These are phyloP conservation scores for Oehlia diaphana DNA, from an alignment of 192 early-diverging fungal genomes.

Conservation along the genomic window DNA sequence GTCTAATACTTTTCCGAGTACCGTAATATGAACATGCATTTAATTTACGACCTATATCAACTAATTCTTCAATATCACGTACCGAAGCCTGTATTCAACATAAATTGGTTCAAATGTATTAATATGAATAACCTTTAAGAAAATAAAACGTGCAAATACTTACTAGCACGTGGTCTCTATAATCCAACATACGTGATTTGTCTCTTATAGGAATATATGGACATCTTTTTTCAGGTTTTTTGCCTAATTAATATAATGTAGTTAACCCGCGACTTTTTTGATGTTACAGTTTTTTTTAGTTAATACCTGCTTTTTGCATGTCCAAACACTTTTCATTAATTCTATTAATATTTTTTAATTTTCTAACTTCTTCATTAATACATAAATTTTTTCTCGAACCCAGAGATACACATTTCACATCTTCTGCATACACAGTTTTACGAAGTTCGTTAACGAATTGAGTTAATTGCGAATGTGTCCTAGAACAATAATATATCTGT, in stretches of 20 bases:
- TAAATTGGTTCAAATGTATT: too few relatives aligned
- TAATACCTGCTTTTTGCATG: slow-evolving; percentile 64
- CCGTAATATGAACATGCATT: slow-evolving; percentile 86
- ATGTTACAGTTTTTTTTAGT: slow-evolving; percentile 27
- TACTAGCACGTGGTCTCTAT: slow-evolving; percentile 55
- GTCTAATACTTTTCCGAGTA: slow-evolving; percentile 54
- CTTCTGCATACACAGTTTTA: slow-evolving; percentile 70
- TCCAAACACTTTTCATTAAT: slow-evolving; percentile 89
- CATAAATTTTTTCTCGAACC: slow-evolving; percentile 85
- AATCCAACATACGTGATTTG: slow-evolving; percentile 54
- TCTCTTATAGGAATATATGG: slow-evolving; percentile 46
- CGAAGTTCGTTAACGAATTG: slow-evolving; percentile 86
- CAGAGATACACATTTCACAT: slow-evolving; percentile 64
- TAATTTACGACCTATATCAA: slow-evolving; percentile 55
- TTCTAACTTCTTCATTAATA: slow-evolving; percentile 69
- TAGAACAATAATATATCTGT: slow-evolving; percentile 68
- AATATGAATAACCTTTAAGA: background rate
- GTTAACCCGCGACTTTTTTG: background rate
- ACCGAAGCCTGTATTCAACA: slow-evolving; percentile 34
- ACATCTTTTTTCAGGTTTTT: slow-evolving; percentile 44
- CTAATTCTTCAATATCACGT: slow-evolving; percentile 88
- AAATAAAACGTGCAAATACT: slow-evolving; percentile 5
- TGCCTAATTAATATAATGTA: slow-evolving; percentile 22
- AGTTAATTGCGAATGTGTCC: slow-evolving; percentile 88
- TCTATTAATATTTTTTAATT: slow-evolving; percentile 42